A percentile compares a stretch with the other conserved stretches of the same genome.
These are phyloP conservation scores for Linum lewisii DNA, from an alignment of 345 rosid genomes.

Conservation along the genomic window DNA sequence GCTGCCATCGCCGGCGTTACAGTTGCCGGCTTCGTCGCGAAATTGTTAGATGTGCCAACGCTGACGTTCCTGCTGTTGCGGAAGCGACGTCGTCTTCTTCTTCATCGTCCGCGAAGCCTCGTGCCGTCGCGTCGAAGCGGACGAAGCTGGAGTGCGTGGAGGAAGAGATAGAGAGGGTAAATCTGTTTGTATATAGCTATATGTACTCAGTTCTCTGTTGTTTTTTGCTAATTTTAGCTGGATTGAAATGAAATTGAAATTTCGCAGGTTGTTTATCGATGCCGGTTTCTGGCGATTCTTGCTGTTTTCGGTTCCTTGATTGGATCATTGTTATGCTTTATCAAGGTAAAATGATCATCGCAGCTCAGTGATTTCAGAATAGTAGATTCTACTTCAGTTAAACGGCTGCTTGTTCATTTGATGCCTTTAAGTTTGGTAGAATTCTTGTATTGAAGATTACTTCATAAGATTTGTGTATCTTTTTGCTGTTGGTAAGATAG, in stretches of 20 bases:
- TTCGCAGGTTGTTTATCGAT: slow-evolving; percentile 48
- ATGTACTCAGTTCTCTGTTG: background rate
- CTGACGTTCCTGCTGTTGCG: slow-evolving; percentile 9
- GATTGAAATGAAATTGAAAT: background rate
- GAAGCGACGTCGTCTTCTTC: slow-evolving; percentile 8
- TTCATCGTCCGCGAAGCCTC: slow-evolving; percentile 15
- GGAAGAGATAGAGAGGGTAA: slow-evolving; percentile 60
- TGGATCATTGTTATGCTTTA: slow-evolving; percentile 69
- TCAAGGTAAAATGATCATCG: slow-evolving; percentile 37
- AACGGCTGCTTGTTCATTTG: background rate
- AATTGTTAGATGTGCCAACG: slow-evolving; percentile 10
- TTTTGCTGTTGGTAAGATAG: background rate
- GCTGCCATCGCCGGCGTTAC: background rate
- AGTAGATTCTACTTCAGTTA: background rate
- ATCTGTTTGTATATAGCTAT: background rate
- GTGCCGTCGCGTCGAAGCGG: slow-evolving; percentile 19
- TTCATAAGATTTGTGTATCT: no score
- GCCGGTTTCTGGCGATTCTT: slow-evolving; percentile 59
- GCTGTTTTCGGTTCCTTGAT: slow-evolving; percentile 66
- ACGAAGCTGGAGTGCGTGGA: slow-evolving; percentile 32
- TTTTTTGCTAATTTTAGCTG: background rate
- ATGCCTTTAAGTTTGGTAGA: background rate
- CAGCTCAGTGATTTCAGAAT: background rate
- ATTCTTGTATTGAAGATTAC: background rate
- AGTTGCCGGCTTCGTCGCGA: background rate